These are phyloP conservation scores for Astragalus glycyphyllos DNA, from an alignment of 306 rosid species.

Conservation along the genomic window DNA sequence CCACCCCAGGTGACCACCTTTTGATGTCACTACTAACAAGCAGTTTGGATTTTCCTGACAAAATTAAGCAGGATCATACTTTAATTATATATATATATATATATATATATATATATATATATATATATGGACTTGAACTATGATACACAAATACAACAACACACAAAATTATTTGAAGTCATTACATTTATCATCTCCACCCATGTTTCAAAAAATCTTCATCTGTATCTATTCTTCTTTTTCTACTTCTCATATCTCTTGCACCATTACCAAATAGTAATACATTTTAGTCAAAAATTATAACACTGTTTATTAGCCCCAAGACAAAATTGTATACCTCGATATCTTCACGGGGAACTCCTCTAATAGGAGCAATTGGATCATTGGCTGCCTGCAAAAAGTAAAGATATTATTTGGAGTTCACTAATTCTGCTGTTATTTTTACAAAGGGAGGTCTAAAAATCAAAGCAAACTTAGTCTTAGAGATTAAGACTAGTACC, in stretches of 20 bases:
- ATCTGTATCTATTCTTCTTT: neutral
- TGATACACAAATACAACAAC: neutral
- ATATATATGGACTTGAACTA: neutral
- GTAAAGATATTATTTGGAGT: constrained; percentile 31
- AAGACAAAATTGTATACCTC: constrained; percentile 57
- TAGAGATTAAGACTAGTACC: neutral
- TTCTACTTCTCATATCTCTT: neutral
- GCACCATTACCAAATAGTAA: neutral
- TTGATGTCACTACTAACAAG: constrained; percentile 84
- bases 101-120: too few relatives aligned
- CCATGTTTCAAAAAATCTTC: constrained; percentile 14
- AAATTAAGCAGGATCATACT: constrained; percentile 25
- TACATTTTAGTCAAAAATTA: constrained; percentile 22
- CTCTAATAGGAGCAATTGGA: constrained; percentile 90
- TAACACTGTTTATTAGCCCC: constrained; percentile 26
- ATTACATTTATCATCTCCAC: constrained; percentile 16
- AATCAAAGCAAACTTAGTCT: neutral
- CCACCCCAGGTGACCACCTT: constrained; percentile 98
- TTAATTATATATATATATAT: neutral
- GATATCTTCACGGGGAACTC: constrained; percentile 88
- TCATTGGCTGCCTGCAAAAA: constrained; percentile 87
- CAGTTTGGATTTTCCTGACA: constrained; percentile 85
- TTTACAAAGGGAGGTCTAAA: neutral
- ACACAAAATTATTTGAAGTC: neutral
- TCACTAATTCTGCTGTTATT: constrained; percentile 13